Percentiles rank a stretch among this genome's conserved stretches.
phyloP scores from a whole-genome alignment of 352 stramenopile genomes.

The Globisporangium takayamanum region DNA sequence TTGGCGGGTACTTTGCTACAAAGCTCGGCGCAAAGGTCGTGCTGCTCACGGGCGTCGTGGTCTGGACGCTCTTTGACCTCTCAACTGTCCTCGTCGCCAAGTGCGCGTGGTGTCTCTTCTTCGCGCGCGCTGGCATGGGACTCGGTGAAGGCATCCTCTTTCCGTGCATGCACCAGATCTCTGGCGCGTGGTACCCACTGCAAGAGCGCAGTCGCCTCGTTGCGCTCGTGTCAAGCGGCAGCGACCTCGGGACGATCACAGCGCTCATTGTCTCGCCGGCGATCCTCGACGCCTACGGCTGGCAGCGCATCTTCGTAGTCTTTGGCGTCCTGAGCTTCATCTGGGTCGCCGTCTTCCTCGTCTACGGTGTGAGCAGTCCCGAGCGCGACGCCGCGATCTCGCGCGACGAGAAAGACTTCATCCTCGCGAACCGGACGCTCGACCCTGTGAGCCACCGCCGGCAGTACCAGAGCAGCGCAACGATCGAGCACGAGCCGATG shows the following conservation, averaged over 20 bases:
- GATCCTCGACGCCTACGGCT: conserved; percentile 55
- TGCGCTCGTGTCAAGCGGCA: conserved; percentile 67
- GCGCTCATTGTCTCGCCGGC: conserved; percentile 69
- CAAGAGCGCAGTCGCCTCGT: conserved; percentile 79
- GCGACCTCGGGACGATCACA: conserved; percentile 76
- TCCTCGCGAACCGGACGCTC: conserved; percentile 54
- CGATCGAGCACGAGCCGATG: conserved; percentile 41
- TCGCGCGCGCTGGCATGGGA: conserved; percentile 74
- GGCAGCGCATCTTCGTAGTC: conserved; percentile 69
- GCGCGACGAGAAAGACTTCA: conserved; percentile 48
- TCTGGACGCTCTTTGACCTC: conserved; percentile 83
- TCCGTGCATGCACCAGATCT: conserved; percentile 85
- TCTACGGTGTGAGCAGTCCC: conserved; percentile 56
- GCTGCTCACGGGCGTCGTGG: conserved; percentile 62
- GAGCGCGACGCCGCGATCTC: conserved; percentile 62
- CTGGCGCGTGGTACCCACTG: conserved; percentile 76
- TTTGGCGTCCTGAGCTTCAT: conserved; percentile 74
- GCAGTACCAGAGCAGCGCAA: conserved; percentile 27
- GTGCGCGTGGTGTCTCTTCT: conserved; percentile 60
- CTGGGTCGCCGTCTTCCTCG: conserved; percentile 58
- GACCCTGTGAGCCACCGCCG: conserved; percentile 34
- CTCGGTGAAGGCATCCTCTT: conserved; percentile 85
- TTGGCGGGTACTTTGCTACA: conserved; percentile 65
- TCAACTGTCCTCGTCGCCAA: conserved; percentile 62
- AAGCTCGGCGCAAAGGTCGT: conserved; percentile 70